These are phyloP conservation scores for Pseudopediastrum boryanum DNA, from an alignment of 139 green algal genomes.

Conservation along the genomic window DNA sequence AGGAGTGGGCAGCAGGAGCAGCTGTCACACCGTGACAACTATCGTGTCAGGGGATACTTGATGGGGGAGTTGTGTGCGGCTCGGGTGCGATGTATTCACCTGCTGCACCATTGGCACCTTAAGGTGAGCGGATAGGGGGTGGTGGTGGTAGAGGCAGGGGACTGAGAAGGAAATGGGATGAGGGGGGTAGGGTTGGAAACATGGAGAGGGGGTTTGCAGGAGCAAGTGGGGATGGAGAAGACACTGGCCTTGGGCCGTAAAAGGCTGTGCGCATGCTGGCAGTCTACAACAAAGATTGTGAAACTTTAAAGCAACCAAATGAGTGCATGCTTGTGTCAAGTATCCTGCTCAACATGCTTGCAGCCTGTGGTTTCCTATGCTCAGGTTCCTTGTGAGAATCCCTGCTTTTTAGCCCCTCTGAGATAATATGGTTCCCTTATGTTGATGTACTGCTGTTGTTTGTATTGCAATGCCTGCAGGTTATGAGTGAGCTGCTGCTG, in stretches of 20 bases:
- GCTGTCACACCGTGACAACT: neutral
- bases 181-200: neutral
- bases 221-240: neutral
- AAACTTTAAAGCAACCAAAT: neutral
- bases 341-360: no score
- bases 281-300: neutral
- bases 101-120: slow-evolving; percentile 23
- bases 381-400: no score
- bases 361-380: no score
- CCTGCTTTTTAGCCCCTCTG: no score
- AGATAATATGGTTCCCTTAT: no score
- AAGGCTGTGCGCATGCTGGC: neutral
- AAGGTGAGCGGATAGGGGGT: neutral
- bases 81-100: neutral
- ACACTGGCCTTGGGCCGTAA: neutral
- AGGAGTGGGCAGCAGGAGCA: slow-evolving; percentile 14
- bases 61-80: neutral
- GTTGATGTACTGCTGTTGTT: no score
- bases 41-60: neutral
- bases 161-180: neutral
- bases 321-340: no score
- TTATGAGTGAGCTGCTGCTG: no score
- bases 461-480: no score
- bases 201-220: no score
- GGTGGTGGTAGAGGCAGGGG: neutral